Evolutionary conservation across 2,329 filamentous ascomycete species (phyloP), one percentile per base, ranked within the genome.

Genomic region (Coniosporium tulheliwenetii): DNA sequence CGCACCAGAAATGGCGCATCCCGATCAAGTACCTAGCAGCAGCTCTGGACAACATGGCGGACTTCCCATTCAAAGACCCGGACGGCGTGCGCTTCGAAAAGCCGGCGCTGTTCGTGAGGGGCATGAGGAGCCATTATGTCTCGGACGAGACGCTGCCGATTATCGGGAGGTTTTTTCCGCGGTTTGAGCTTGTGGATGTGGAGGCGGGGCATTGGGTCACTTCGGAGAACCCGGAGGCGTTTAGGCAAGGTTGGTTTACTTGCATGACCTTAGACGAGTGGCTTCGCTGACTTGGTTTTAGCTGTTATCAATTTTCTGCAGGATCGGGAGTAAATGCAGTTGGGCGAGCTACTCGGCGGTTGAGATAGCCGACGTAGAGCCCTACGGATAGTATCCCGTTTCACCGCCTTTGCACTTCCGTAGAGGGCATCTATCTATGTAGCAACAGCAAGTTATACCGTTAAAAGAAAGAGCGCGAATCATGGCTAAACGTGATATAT

Each of bases 131-230:
- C 61, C 73, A 71, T 49, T 93, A 93, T 58, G 75, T 93, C 2
- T 74, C 82, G 5, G 83, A 93, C 56, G 85, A 93, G 60, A 72
- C 77, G 40, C 61, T 93, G 38, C 83, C 84, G n/a, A 63, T 81
- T 13, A 79, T 91, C 49, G 83, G 84, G 2, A 70, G 76, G 46
- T 91, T 93, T 62, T 93, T 93, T 54, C 85, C 85, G 9, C 67
- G 69, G 16, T 93, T 91, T 53, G 64, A 75, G 55, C 53, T 91
- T 29, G 74, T 69, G 38, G 81, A 89, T 60, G 64, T 93, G 30
- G 79, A 91, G 32, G 73, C 79, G 8, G 85, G 85, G 0, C 85
- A 93, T 58, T 93, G 85, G 85, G 66, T 93, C 5, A 86, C 89
- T 46, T 85, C 82, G n/a, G 85, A 93, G 65, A 79, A 85, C 50